Evolutionary conservation across 805 yeast genomes (phyloP).

Genomic region (Millerozyma acaciae): DNA sequence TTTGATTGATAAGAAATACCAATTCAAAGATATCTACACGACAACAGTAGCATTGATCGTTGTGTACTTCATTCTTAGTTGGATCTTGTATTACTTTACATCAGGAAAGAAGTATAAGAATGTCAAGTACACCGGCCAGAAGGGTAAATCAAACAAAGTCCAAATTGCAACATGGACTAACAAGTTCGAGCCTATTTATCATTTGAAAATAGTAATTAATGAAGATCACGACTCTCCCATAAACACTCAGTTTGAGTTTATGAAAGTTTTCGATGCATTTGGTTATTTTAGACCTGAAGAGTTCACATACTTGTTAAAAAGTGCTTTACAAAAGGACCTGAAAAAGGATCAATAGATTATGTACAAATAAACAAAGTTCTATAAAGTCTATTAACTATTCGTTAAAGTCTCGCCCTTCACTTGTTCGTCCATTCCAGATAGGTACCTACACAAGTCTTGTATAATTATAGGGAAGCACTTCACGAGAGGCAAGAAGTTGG

Average conservation of each 20-base stretch:
- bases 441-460: conserved; percentile 32
- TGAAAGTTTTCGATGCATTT: conserved; percentile 42
- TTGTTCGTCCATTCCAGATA: conserved; percentile 37
- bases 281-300: conserved; percentile 40
- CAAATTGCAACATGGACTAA: conserved; percentile 37
- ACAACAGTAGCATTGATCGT: conserved; percentile 33
- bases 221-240: conserved; percentile 16
- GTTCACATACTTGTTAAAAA: conserved; percentile 9
- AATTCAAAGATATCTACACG: conserved; percentile 38
- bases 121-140: conserved; percentile 44
- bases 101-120: conserved; percentile 35
- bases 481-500: conserved; percentile 41
- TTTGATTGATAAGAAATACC: conserved; percentile 45
- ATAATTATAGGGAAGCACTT: conserved; percentile 38
- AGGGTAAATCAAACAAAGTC: conserved; percentile 29
- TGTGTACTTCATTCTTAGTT: conserved; percentile 35
- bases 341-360: conserved; percentile 10
- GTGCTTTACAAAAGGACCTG: conserved; percentile 8
- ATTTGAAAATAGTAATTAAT: conserved; percentile 29
- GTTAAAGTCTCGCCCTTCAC: conserved; percentile 14
- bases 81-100: conserved; percentile 30
- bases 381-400: not conserved
- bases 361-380: not conserved
- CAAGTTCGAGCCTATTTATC: conserved; percentile 46
- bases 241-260: conserved; percentile 28